Evolutionary conservation across 768 basidiomycete genomes (phyloP), one percentile per base, ranked within the genome.

Genomic region (Russula sp.): DNA sequence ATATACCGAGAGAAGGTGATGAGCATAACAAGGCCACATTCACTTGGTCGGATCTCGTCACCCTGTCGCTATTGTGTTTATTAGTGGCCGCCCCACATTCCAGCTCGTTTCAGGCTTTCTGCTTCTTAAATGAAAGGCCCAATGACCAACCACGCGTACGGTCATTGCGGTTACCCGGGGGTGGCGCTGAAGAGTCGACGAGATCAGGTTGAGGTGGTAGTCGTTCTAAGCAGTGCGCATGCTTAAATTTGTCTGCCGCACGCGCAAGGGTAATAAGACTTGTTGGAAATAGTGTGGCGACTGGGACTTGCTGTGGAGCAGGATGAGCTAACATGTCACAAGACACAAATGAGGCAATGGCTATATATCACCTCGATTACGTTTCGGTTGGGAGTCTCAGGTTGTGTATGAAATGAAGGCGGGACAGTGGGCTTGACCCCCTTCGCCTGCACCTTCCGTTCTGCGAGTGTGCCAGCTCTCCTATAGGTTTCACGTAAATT

Each of bases 181-280:
- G n/a, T 38, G 49, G 25, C 3, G 55, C 25, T 5, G 60, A 29
- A 16, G 55, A 8, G 22, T 45, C 38, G n/a, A 43, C n/a, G 18
- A 29, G 8, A 52, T 47, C 36, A 16, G 25, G 29, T 16, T 18
- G 36, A 45, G 25, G 20, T 22, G 61, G 56, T 34, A 62, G 36
- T 39, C 29, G 56, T 13, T 63, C 62, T 46, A 63, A 51, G 43
- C 62, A 63, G 36, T 63, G 62, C 6, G 62, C 62, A 59, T 63
- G 52, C 34, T 48, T 63, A 34, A 63, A 63, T 49, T 63, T 63
- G 35, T 63, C 51, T 43, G 36, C 34, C 10, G 62, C 62, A 36
- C 16, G 39, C 34, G 48, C 34, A 39, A 63, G 57, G 8, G 62
- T 51, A 20, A 63, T 63, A 22, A 63, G 62, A 34, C 51, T 41